Conservation (phyloP, 805 yeast genomes). For the Kodamaea lidongshanica region DNA sequence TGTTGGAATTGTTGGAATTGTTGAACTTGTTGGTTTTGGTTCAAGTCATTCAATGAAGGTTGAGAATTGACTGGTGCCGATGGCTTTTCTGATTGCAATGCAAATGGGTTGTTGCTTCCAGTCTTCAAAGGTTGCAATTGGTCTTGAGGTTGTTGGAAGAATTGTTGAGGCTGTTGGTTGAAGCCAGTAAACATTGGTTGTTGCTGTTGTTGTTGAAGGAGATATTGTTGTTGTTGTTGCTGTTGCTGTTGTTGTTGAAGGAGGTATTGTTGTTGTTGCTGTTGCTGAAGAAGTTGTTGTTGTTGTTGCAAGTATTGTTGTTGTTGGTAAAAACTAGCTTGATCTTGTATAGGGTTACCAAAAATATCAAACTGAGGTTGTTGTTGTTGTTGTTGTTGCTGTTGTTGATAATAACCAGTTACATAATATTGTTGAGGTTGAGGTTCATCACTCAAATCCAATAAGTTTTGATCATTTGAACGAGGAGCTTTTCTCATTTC, state of each 20-base stretch:
- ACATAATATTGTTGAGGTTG: conserved; percentile 26
- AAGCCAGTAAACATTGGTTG: conserved; percentile 27
- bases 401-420: conserved; percentile 23
- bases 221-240: conserved; percentile 21
- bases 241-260: conserved; percentile 22
- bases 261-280: conserved; percentile 22
- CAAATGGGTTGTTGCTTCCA: conserved; percentile 77
- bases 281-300: conserved; percentile 22
- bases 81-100: conserved; percentile 29
- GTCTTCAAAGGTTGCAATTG: conserved; percentile 52
- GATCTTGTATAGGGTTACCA: conserved; percentile 57
- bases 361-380: conserved; percentile 46
- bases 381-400: conserved; percentile 19
- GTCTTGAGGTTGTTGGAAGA: conserved; percentile 25
- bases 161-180: conserved; percentile 21
- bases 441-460: conserved; percentile 46
- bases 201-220: conserved; percentile 31
- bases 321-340: conserved; percentile 49
- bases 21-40: conserved; percentile 13
- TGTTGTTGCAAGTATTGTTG: conserved; percentile 18
- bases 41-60: conserved; percentile 23
- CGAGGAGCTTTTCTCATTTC: conserved; percentile 49
- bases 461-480: conserved; percentile 39
- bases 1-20: conserved; percentile 16
- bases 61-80: conserved; percentile 12